Conservation (phyloP, 2,329 filamentous ascomycete genomes). For the Byssoonygena ceratinophila region DNA sequence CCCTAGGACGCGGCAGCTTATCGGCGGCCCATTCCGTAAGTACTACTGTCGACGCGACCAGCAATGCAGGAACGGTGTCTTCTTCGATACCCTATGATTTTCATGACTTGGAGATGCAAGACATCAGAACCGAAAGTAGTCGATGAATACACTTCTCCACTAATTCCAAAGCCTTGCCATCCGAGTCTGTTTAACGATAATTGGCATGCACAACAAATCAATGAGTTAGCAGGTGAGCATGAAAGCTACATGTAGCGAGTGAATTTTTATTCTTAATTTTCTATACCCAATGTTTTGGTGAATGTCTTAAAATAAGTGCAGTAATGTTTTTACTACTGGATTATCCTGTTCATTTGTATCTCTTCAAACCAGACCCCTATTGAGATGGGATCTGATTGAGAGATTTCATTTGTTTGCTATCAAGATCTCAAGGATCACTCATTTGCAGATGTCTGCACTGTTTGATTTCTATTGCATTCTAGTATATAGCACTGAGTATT, state of each 20-base stretch:
- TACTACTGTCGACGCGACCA: constrained; percentile 2
- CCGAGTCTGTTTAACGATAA: neutral
- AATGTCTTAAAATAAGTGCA: too few relatives aligned
- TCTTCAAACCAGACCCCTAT: too few relatives aligned
- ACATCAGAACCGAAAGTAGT: constrained; percentile 5
- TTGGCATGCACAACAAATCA: neutral
- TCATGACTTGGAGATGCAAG: constrained; percentile 14
- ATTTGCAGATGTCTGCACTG: too few relatives aligned
- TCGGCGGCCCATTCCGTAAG: neutral
- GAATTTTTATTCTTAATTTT: neutral
- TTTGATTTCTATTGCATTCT: too few relatives aligned
- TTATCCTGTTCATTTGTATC: too few relatives aligned
- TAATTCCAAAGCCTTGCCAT: neutral
- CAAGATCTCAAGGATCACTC: too few relatives aligned
- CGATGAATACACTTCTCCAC: neutral
- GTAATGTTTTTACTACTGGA: too few relatives aligned
- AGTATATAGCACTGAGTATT: too few relatives aligned
- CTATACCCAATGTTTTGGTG: neutral
- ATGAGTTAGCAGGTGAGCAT: constrained; percentile 1
- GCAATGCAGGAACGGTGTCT: constrained; percentile 4
- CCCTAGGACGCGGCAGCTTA: neutral
- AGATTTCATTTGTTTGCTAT: too few relatives aligned
- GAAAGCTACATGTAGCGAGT: constrained; percentile 5
- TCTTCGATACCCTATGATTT: constrained; percentile 9
- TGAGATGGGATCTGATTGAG: too few relatives aligned